Evolutionary conservation across 2,329 filamentous ascomycete species (phyloP), one percentile per base, ranked within the genome.

Genomic region (Microsporum audouinii): DNA sequence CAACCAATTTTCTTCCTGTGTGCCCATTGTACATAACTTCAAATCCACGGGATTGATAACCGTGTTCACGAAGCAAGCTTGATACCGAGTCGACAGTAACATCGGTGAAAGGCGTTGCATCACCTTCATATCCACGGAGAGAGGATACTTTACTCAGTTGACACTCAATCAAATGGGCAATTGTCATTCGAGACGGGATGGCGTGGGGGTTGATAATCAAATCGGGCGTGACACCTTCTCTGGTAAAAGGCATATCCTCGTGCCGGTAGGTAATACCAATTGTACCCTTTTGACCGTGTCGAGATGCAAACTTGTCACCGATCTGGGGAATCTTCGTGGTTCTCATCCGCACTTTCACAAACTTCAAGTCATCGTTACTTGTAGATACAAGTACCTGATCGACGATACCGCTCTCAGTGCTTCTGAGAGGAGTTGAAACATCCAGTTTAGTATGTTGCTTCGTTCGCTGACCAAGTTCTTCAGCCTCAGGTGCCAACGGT

Each of bases 151-250:
- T 99, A 73, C 90, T 95, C 61, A 99, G 83, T 68, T 97, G 83
- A 82, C 94, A 99, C 80, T 99, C 94, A 73, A 99, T 95, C 84
- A 99, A 91, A 82, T 99, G 94, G 69, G 94, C 94, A 85, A 99
- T 99, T 2, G 95, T 99, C 94, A 99, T 99, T 84, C 94, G 94
- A 60, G 94, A 99, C 0, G 94, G 94, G 83, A 99, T 99, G 72
- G 94, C 95, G 82, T 99, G 94, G 0, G 94, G 94, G 76, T 99
- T 99, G 81, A 99, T 97, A 75, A 99, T 96, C 65, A 99, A 82
- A 75, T 99, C 95, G 0, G 95, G 94, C 0, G 88, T 88, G 59
- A 99, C 83, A 69, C 95, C 94, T 72, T 97, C 90, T 41, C 85
- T 81, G 2, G 90, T 94, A 75, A 99, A 99, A 0, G 95, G 95